Percentiles rank a stretch among this genome's conserved stretches.
phyloP scores from a whole-genome alignment of 2,329 filamentous ascomycete genomes.

The Botrytis hyacinthi region DNA sequence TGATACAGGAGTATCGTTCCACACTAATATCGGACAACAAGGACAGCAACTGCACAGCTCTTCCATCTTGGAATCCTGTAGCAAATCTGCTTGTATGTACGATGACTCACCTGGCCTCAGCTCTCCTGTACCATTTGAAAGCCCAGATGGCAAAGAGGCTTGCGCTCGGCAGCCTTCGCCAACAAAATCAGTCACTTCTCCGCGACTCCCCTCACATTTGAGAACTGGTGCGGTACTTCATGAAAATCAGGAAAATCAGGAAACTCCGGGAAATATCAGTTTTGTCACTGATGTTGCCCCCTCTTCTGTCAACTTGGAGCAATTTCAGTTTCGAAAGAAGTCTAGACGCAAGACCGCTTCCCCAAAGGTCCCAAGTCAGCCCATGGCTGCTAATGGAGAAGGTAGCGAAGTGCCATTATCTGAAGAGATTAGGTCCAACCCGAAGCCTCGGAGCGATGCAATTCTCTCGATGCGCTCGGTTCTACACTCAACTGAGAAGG shows the following conservation, averaged over 20 bases:
- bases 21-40: constrained; percentile 12
- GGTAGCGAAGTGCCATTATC: not conserved
- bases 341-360: constrained; percentile 8
- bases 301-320: constrained; percentile 35
- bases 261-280: constrained; percentile 25
- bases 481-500: not conserved
- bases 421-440: not conserved
- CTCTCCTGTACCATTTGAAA: not conserved
- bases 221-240: not conserved
- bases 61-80: not conserved
- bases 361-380: not conserved
- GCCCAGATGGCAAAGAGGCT: not conserved
- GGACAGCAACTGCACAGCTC: not conserved
- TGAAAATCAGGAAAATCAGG: not conserved
- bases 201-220: constrained; percentile 7
- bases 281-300: constrained; percentile 37
- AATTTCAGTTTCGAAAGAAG: constrained; percentile 36
- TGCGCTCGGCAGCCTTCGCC: not conserved
- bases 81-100: not conserved
- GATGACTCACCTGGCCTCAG: not conserved
- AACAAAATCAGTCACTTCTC: not conserved
- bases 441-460: not conserved
- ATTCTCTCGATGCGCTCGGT: not conserved
- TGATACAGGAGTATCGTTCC: not conserved
- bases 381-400: not conserved